A percentile compares a stretch with the other conserved stretches of the same genome.
Conservation (phyloP, 306 rosid species). For the Dalbergia oliveri region DNA sequence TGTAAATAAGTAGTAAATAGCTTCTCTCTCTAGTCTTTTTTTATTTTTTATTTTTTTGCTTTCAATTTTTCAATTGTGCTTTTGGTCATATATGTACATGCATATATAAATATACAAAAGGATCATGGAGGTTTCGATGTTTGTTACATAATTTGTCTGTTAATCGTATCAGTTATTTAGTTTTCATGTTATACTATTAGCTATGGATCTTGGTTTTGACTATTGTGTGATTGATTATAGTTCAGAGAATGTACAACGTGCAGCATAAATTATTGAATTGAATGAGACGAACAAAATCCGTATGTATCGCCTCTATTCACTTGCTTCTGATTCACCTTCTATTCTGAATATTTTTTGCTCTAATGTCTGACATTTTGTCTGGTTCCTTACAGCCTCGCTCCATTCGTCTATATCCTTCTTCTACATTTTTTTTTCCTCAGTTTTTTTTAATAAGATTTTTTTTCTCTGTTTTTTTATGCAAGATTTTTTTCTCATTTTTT, state of each 20-base stretch:
- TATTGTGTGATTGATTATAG: conserved; percentile 27
- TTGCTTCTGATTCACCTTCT: conserved; percentile 30
- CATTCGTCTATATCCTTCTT: not conserved
- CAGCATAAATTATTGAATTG: conserved; percentile 9
- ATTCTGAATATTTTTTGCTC: conserved; percentile 14
- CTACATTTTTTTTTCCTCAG: not conserved
- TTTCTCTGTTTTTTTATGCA: not conserved
- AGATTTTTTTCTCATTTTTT: not conserved
- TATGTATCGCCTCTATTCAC: conserved; percentile 19
- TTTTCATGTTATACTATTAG: conserved; percentile 3
- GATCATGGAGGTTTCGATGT: conserved; percentile 37
- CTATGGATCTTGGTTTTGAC: conserved; percentile 38
- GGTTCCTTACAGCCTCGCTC: conserved; percentile 12
- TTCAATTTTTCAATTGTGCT: conserved; percentile 28
- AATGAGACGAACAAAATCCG: conserved; percentile 31
- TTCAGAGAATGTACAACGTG: conserved; percentile 45
- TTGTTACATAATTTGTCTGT: conserved; percentile 29
- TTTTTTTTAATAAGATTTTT: too few species aligned
- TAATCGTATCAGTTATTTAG: conserved; percentile 7
- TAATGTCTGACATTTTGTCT: conserved; percentile 40
- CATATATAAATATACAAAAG: conserved; percentile 38
- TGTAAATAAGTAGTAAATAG: conserved; percentile 67
- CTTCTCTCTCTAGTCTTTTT: not conserved
- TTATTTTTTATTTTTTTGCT: not conserved
- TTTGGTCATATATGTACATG: conserved; percentile 38